Percentiles rank a stretch among this genome's conserved stretches.
phyloP scores from a whole-genome alignment of 2,329 filamentous ascomycete species.

The Fusarium pseudonygamai region DNA sequence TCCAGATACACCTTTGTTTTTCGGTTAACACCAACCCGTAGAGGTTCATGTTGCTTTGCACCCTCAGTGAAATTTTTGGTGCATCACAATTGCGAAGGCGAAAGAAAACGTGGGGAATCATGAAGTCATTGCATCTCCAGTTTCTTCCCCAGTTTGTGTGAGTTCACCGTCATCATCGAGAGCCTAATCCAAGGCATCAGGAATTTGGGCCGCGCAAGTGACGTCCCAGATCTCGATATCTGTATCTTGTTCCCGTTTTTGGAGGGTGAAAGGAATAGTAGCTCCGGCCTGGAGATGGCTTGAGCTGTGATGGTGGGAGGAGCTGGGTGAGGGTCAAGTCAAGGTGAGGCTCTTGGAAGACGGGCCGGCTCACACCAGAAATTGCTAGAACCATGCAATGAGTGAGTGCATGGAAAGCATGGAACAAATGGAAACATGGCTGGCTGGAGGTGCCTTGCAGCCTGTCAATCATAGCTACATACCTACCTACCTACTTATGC shows the following conservation, averaged over 20 bases:
- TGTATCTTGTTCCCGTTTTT: slow-evolving; percentile 17
- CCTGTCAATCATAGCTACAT: slow-evolving; percentile 1
- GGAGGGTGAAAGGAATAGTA: slow-evolving; percentile 24
- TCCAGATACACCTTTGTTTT: slow-evolving; percentile 1
- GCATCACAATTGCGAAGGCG: neutral
- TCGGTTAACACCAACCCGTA: slow-evolving; percentile 17
- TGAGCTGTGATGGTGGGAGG: slow-evolving; percentile 22
- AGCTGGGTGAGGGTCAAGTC: slow-evolving; percentile 11
- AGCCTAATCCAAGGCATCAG: slow-evolving; percentile 16
- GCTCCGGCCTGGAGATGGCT: slow-evolving; percentile 17
- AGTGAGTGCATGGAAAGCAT: slow-evolving; percentile 18
- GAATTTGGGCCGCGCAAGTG: slow-evolving; percentile 11
- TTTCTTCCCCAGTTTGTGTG: slow-evolving; percentile 30
- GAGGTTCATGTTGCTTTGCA: neutral
- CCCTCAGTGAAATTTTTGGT: neutral
- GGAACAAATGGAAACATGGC: neutral
- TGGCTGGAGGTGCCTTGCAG: slow-evolving; percentile 25
- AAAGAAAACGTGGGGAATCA: slow-evolving; percentile 36
- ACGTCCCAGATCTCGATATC: slow-evolving; percentile 38
- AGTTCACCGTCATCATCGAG: slow-evolving; percentile 11
- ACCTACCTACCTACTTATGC: neutral
- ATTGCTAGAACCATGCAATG: slow-evolving; percentile 32
- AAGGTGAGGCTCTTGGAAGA: slow-evolving; percentile 28
- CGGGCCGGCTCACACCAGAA: slow-evolving; percentile 39
- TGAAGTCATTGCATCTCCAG: slow-evolving; percentile 39